These are phyloP conservation scores for Multifurca ochricompacta DNA, from an alignment of 768 basidiomycete genomes.

Conservation along the genomic window DNA sequence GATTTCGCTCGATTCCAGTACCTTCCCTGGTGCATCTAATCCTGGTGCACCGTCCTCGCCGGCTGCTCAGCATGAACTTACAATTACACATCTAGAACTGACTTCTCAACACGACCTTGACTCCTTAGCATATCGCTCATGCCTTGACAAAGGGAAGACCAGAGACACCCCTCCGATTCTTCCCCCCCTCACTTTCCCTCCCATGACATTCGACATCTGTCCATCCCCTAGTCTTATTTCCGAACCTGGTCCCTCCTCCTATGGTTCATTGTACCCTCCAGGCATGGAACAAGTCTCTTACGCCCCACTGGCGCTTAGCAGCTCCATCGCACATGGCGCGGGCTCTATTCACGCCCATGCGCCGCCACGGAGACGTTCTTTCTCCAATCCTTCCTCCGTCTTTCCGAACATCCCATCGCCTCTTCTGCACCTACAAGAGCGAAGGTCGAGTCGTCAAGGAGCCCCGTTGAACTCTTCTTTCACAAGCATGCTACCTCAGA, in stretches of 20 bases:
- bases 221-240: slow-evolving; percentile 31
- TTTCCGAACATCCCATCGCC: neutral
- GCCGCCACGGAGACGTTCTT: slow-evolving; percentile 6
- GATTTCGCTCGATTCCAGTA: slow-evolving; percentile 20
- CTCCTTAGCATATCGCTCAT: slow-evolving; percentile 5
- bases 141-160: slow-evolving; percentile 47
- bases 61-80: slow-evolving; percentile 5
- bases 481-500: slow-evolving; percentile 41
- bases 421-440: slow-evolving; percentile 32
- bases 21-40: slow-evolving; percentile 20
- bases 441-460: slow-evolving; percentile 38
- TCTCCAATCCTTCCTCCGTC: slow-evolving; percentile 1
- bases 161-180: slow-evolving; percentile 45
- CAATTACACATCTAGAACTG: neutral
- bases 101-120: slow-evolving; percentile 7
- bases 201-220: slow-evolving; percentile 40
- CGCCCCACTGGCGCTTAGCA: neutral
- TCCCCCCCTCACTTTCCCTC: slow-evolving; percentile 57
- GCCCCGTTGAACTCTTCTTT: slow-evolving; percentile 46
- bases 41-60: slow-evolving; percentile 23
- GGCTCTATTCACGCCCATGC: neutral
- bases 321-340: neutral
- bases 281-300: neutral
- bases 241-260: slow-evolving; percentile 30
- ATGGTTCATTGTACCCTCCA: slow-evolving; percentile 19